phyloP scores from a whole-genome alignment of 2,329 filamentous ascomycete genomes.

The Emericellopsis cladophorae region DNA sequence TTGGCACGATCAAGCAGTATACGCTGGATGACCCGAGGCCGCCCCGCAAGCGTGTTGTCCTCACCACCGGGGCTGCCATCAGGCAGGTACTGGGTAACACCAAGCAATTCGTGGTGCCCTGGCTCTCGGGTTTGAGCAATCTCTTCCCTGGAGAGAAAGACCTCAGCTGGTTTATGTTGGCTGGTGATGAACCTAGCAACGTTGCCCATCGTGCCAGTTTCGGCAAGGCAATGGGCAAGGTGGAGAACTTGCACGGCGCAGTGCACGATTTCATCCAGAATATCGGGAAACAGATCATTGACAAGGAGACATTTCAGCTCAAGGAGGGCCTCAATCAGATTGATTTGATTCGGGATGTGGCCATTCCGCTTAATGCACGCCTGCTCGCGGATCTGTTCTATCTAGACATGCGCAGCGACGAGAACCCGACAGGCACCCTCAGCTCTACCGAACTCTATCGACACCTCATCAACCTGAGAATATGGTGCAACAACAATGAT shows the following conservation, averaged over 20 bases:
- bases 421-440: conserved; percentile 37
- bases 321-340: conserved; percentile 23
- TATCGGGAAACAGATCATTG: conserved; percentile 24
- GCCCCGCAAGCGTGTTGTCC: conserved; percentile 14
- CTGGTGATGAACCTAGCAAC: conserved; percentile 19
- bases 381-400: conserved; percentile 45
- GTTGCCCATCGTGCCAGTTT: conserved; percentile 15
- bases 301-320: conserved; percentile 22
- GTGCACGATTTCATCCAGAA: conserved; percentile 18
- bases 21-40: conserved; percentile 20
- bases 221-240: conserved; percentile 17
- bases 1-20: conserved; percentile 21
- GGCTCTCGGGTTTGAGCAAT: conserved; percentile 15
- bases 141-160: conserved; percentile 23
- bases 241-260: conserved; percentile 16
- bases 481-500: conserved; percentile 32
- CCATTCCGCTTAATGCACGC: conserved; percentile 43
- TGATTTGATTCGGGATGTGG: conserved; percentile 36
- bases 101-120: conserved; percentile 19
- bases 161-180: conserved; percentile 23
- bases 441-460: conserved; percentile 26
- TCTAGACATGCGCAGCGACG: conserved; percentile 40
- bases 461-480: conserved; percentile 27
- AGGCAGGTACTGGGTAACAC: conserved; percentile 17
- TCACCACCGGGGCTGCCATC: conserved; percentile 12